These are phyloP conservation scores for Coccomyxa sp. DNA, from an alignment of 139 green algal species.

Conservation along the genomic window DNA sequence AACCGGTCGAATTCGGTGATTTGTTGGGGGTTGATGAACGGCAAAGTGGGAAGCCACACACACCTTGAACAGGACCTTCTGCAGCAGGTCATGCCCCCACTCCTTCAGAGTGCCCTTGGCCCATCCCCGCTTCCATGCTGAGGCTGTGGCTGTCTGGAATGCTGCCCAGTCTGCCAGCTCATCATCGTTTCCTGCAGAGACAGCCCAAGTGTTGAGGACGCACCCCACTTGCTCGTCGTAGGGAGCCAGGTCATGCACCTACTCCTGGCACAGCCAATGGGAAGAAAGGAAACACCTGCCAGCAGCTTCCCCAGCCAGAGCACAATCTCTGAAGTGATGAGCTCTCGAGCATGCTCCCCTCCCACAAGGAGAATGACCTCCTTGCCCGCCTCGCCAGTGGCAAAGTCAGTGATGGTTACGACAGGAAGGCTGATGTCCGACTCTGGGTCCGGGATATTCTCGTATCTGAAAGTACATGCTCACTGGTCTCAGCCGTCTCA, in stretches of 20 bases:
- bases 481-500: too few relatives aligned
- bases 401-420: constrained; percentile 22
- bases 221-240: too few relatives aligned
- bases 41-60: not conserved
- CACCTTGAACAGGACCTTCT: constrained; percentile 24
- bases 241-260: too few relatives aligned
- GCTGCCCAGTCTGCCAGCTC: constrained; percentile 34
- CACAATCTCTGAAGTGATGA: constrained; percentile 55
- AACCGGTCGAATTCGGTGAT: too few relatives aligned
- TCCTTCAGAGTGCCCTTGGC: not conserved
- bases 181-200: constrained; percentile 30
- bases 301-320: constrained; percentile 44
- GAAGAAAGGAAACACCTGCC: too few relatives aligned
- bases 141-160: constrained; percentile 15
- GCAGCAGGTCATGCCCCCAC: constrained; percentile 27
- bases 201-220: too few relatives aligned
- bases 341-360: constrained; percentile 55
- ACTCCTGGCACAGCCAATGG: too few relatives aligned
- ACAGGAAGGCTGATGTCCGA: constrained; percentile 14
- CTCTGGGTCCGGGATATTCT: constrained; percentile 16
- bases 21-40: too few relatives aligned
- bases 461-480: too few relatives aligned
- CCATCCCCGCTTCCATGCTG: not conserved
- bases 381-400: constrained; percentile 13
- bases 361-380: constrained; percentile 44